A percentile compares a stretch with the other conserved stretches of the same genome.
Evolutionary conservation across 768 basidiomycete genomes (phyloP).

Genomic region (Boletus rubroflammeus): DNA sequence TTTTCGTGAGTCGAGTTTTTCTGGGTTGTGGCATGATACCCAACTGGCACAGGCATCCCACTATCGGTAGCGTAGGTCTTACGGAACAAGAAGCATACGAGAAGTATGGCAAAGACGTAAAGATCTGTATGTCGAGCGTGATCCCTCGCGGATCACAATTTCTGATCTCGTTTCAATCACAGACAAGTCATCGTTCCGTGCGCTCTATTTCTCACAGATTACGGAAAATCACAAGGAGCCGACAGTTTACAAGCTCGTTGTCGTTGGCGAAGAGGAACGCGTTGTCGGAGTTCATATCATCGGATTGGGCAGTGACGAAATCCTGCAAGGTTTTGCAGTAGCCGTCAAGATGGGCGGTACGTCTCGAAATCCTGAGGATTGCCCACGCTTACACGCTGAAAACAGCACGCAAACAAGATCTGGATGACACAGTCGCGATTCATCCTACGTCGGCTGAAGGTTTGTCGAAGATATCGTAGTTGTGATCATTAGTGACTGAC

Average conservation of each 20-base stretch:
- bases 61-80: slow-evolving; percentile 92
- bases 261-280: slow-evolving; percentile 84
- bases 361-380: slow-evolving; percentile 11
- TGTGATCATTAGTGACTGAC: slow-evolving; percentile 15
- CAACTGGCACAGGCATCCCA: slow-evolving; percentile 66
- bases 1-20: slow-evolving; percentile 70
- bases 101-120: slow-evolving; percentile 85
- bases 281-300: slow-evolving; percentile 96
- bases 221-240: slow-evolving; percentile 92
- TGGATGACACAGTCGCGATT: slow-evolving; percentile 89
- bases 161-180: slow-evolving; percentile 1
- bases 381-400: slow-evolving; percentile 4
- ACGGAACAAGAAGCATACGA: slow-evolving; percentile 88
- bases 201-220: slow-evolving; percentile 91
- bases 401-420: slow-evolving; percentile 67
- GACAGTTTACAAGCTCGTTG: slow-evolving; percentile 88
- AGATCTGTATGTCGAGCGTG: slow-evolving; percentile 68
- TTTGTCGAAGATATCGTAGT: slow-evolving; percentile 32
- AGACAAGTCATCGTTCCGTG: slow-evolving; percentile 80
- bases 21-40: slow-evolving; percentile 4
- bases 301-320: slow-evolving; percentile 89
- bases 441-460: slow-evolving; percentile 87
- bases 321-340: slow-evolving; percentile 94
- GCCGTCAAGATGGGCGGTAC: slow-evolving; percentile 91
- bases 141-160: neutral